Evolutionary conservation across 257 asterid genomes (phyloP).

Genomic region (Haberlea rhodopensis): DNA sequence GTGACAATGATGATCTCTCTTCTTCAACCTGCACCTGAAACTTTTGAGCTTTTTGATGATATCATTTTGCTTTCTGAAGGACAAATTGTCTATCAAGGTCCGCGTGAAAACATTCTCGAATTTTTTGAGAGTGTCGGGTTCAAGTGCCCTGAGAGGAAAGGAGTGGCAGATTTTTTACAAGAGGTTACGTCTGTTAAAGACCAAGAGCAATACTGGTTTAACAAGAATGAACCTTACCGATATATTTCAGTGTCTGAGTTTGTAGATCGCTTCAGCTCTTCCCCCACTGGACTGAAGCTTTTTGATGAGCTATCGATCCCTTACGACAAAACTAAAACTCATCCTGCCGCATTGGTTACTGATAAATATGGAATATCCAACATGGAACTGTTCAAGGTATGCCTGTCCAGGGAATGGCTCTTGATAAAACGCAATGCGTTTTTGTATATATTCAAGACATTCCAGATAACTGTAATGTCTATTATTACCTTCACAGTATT

Average conservation of each 20-base stretch:
- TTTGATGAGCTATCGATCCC: slow-evolving; percentile 70
- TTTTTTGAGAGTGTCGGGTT: slow-evolving; percentile 84
- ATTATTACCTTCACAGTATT: slow-evolving; percentile 81
- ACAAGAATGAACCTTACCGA: slow-evolving; percentile 58
- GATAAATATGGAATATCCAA: slow-evolving; percentile 81
- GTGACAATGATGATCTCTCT: slow-evolving; percentile 90
- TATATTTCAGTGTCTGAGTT: slow-evolving; percentile 66
- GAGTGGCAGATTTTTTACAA: slow-evolving; percentile 89
- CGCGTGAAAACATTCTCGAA: slow-evolving; percentile 75
- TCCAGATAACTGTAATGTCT: slow-evolving; percentile 91
- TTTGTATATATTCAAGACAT: slow-evolving; percentile 76
- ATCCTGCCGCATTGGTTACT: slow-evolving; percentile 94
- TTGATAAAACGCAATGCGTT: slow-evolving; percentile 78
- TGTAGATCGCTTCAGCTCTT: slow-evolving; percentile 56
- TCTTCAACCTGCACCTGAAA: slow-evolving; percentile 95
- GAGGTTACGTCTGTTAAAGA: slow-evolving; percentile 91
- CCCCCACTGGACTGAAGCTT: slow-evolving; percentile 65
- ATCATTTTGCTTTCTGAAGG: slow-evolving; percentile 84
- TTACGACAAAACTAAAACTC: slow-evolving; percentile 59
- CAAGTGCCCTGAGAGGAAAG: slow-evolving; percentile 92
- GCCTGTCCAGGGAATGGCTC: slow-evolving; percentile 86
- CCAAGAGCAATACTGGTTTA: slow-evolving; percentile 89
- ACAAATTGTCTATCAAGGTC: slow-evolving; percentile 78
- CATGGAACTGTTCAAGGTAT: slow-evolving; percentile 70
- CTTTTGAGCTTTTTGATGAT: slow-evolving; percentile 88